phyloP scores from a whole-genome alignment of 257 asterid genomes.

The Solanum verrucosum region DNA sequence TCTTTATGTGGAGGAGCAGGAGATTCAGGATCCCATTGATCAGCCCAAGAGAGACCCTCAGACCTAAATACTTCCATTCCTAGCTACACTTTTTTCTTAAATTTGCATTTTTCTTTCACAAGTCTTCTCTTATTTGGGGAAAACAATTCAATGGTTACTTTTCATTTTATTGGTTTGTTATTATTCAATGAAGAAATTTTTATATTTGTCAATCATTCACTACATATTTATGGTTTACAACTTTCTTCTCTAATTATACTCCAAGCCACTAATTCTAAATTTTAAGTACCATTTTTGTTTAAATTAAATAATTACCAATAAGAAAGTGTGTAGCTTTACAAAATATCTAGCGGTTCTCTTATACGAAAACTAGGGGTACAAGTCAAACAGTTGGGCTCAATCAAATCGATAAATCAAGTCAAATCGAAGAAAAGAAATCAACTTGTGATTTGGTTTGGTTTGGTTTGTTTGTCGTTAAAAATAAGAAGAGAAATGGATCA shows the following conservation, averaged over 20 bases:
- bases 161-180: background rate
- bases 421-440: no score
- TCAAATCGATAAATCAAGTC: no score
- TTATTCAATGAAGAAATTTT: background rate
- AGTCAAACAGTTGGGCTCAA: background rate
- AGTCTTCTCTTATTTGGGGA: background rate
- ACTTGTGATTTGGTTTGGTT: background rate
- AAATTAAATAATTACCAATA: background rate
- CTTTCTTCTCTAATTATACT: background rate
- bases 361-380: background rate
- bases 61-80: slow-evolving; percentile 53
- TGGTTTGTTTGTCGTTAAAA: no score
- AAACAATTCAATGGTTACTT: background rate
- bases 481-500: no score
- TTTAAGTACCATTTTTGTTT: background rate
- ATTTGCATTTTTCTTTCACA: background rate
- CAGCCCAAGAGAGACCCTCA: slow-evolving; percentile 87
- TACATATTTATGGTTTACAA: background rate
- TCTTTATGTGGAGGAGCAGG: slow-evolving; percentile 25
- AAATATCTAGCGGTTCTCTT: background rate
- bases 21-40: slow-evolving; percentile 91
- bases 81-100: background rate
- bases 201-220: background rate
- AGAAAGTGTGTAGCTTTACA: background rate
- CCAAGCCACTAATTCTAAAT: background rate